phyloP scores from a whole-genome alignment of 495 filamentous ascomycete genomes.

The Chaetomidium leptoderma region DNA sequence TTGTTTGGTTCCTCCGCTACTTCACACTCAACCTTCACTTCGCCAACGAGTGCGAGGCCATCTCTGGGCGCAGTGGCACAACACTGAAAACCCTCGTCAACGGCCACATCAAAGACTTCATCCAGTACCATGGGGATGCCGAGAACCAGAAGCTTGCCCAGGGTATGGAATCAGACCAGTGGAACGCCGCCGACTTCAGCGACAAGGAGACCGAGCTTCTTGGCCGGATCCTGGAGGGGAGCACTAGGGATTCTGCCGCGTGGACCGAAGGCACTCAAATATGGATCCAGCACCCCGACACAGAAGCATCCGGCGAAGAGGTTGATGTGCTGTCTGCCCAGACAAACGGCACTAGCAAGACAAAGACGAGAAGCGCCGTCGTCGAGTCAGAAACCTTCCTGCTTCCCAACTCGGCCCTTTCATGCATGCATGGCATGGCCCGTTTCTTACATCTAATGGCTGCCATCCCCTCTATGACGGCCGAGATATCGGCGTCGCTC shows the following conservation, averaged over 20 bases:
- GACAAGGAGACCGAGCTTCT: slow-evolving; percentile 62
- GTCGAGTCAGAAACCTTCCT: slow-evolving; percentile 85
- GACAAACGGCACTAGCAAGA: slow-evolving; percentile 56
- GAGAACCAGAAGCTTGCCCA: slow-evolving; percentile 77
- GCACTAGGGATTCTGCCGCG: slow-evolving; percentile 69
- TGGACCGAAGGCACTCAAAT: slow-evolving; percentile 72
- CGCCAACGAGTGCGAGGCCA: slow-evolving; percentile 93
- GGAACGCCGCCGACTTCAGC: slow-evolving; percentile 83
- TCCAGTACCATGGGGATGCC: slow-evolving; percentile 65
- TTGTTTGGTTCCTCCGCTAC: slow-evolving; percentile 80
- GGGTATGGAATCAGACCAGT: slow-evolving; percentile 83
- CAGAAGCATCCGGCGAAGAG: slow-evolving; percentile 18
- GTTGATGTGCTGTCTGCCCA: slow-evolving; percentile 23
- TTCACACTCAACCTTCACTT: slow-evolving; percentile 92
- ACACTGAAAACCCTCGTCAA: slow-evolving; percentile 85
- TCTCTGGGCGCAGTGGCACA: slow-evolving; percentile 81
- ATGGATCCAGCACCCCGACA: slow-evolving; percentile 54
- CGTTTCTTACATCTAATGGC: slow-evolving; percentile 77
- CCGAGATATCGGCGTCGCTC: slow-evolving; percentile 68
- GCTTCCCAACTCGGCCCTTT: slow-evolving; percentile 73
- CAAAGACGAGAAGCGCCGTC: slow-evolving; percentile 66
- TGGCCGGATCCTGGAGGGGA: slow-evolving; percentile 65
- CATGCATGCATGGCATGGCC: slow-evolving; percentile 75
- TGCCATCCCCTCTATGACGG: slow-evolving; percentile 79
- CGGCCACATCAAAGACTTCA: slow-evolving; percentile 85